Base-by-base conservation (phyloP, 2,329 filamentous ascomycete species). In the Clarireedia homoeocarpa region DNA sequence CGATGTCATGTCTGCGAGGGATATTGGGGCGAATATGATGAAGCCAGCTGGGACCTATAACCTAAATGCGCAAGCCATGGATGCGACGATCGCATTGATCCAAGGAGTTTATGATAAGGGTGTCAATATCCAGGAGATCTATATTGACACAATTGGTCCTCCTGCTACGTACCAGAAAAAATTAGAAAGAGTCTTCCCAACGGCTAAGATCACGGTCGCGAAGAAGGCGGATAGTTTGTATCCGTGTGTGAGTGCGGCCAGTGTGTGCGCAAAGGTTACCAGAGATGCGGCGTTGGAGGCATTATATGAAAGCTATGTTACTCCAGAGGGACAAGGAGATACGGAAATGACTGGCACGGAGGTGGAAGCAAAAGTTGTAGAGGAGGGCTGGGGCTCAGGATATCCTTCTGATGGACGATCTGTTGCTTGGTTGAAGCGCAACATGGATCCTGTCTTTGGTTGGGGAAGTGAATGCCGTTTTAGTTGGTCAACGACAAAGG, bases 251-350 rank as follows among this genome's bases (percentile, higher is more conserved):
- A 95, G 89, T 65, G 94, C 92, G 34, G 92, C 94, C 6, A 94
- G 88, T 60, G 91, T 99, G 2, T 95, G 89, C 71, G 94, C 94
- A 53, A 99, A 99, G 72, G 94, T 99, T 30, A 97, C 94, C 12
- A 79, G 94, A 61, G 94, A 99, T 72, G 88, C 87, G 1, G 91
- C 91, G 5, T 78, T 97, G 24, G 91, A 96, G 67, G 82, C 87
- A 2, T 78, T 92, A 44, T 92, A 88, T 67, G 70, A 67, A 61
- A 66, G 50, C 48, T 70, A 64, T 51, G 27, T 54, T 12, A 66
- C 66, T 55, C 66, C 70, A 42, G 67, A 70, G 42, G 62, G 62
- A 36, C 67, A 63, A 15, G 66, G 59, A 45, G 69, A 62, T 53
- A 51, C 49, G 6, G 57, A 55, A 39, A 60, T 62, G 57, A 39